Base-by-base conservation (phyloP, 2,329 filamentous ascomycete species). In the Dothistroma pini region DNA sequence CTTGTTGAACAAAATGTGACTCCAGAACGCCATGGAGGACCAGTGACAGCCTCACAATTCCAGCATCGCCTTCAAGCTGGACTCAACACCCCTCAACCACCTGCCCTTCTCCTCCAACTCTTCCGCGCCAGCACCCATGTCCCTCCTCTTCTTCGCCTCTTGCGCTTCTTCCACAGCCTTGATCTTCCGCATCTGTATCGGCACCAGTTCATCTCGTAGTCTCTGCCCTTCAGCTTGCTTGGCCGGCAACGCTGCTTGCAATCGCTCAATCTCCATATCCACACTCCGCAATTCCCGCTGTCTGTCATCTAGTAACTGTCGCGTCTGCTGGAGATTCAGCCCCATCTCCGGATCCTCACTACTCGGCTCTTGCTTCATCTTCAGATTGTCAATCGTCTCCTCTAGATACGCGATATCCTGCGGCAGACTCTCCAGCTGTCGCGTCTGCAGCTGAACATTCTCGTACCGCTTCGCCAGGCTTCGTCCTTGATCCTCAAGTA, bases 81-180 rank as follows among this genome's bases (percentile, higher is more conserved):
- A 77, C 71, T 91, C 89, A n/a, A 85, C 86, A 19, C 86, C 87
- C 66, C 85, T 83, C 76, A 87, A 86, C 90, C 90, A 93, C 66
- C 89, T 80, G 6, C 88, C 90, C 68, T 86, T 83, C 74, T 90
- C 87, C 73, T 93, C 90, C 34, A 92, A 74, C 69, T 93, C 89
- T 68, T 91, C 89, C 48, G 86, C 84, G 16, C 85, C 84, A 47
- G 86, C 84, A 6, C 87, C 88, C 5, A 81, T 74, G 69, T 91
- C 88, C 72, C 86, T 88, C 68, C 88, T 82, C 70, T 85, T 80
- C 73, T 82, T 83, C 12, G 89, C 89, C 69, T 93, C 89, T 66
- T 81, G 84, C n/a, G 89, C 89, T 16, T 88, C 86, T 25, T 84
- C 80, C 34, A 83, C 83, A 63, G 84, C 87, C 54, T 83, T 86